phyloP scores from a whole-genome alignment of 257 asterid genomes.

The Penstemon barbatus region DNA sequence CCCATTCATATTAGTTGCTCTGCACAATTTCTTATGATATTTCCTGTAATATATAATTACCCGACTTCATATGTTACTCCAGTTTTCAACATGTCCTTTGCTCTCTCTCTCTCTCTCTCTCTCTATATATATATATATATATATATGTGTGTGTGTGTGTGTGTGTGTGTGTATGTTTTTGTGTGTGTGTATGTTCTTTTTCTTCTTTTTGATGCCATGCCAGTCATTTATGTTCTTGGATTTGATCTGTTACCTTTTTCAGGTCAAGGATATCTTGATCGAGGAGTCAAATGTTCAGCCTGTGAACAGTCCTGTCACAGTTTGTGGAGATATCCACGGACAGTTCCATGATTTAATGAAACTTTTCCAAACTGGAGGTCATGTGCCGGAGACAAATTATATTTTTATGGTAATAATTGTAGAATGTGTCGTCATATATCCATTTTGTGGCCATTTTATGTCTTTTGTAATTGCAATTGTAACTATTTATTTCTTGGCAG shows the following conservation, averaged over 20 bases:
- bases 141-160: too few relatives aligned
- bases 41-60: not conserved
- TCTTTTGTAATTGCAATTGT: constrained; percentile 21
- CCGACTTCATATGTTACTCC: constrained; percentile 5
- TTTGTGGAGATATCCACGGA: constrained; percentile 97
- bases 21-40: not conserved
- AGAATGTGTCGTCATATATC: not conserved
- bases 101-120: constrained; percentile 14
- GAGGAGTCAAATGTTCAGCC: constrained; percentile 99
- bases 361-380: constrained; percentile 99
- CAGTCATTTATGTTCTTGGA: constrained; percentile 7
- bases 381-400: constrained; percentile 96
- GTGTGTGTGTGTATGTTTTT: not conserved
- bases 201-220: not conserved
- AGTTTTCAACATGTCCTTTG: not conserved
- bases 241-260: constrained; percentile 27
- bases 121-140: not conserved
- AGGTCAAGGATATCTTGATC: constrained; percentile 97
- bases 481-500: constrained; percentile 40
- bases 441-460: constrained; percentile 10
- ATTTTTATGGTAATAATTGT: constrained; percentile 76
- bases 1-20: constrained; percentile 7
- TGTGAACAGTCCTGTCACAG: constrained; percentile 97
- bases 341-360: constrained; percentile 98
- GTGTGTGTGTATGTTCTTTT: too few relatives aligned